Base-by-base conservation (phyloP, 495 filamentous ascomycete species). In the Aspergillus olivimuriae region DNA sequence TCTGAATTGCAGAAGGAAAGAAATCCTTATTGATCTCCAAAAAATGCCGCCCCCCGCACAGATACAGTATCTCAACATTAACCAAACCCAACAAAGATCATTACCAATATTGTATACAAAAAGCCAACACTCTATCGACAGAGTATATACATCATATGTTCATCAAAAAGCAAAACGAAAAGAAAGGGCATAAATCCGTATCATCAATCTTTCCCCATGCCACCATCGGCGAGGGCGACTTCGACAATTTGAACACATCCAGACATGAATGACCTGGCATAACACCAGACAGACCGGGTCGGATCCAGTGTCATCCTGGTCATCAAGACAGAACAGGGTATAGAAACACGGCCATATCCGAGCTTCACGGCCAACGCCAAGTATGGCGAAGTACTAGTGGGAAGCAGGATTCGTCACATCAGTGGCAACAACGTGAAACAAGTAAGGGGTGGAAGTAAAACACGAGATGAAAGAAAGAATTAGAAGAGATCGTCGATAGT, bases 111-210 rank as follows among this genome's bases (percentile, higher is more conserved):
- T 44, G 38, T 23, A 39, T 41, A 42, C 43, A 46, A 41, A 41
- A 38, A 20, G 44, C 15, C 37, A 41, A 45, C 48, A 51, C 48
- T 51, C 47, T 44, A 44, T 44, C 22, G 34, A 45, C 32, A 32
- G 44, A 41, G 39, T 34, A 49, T 44, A 44, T 47, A 39, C 21
- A 37, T 34, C 44, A 49, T 56, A 56, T 50, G 49, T 56, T 56
- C 49, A 47, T 56, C 46, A 44, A 41, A 14, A 21, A 44, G 11
- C 46, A 44, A 41, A 14, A 21, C 34, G 11, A 46, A 21, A 48
- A 43, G 21, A 34, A 46, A 17, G 33, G 40, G 40, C 43, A 50
- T 54, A 34, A 47, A 43, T 24, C 38, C 17, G 11, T 10, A 33
- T 28, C 24, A 28, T 6, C 24, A 5, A 28, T 28, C 5, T 28